Conservation (phyloP, 2,329 filamentous ascomycete genomes). For the Torrubiella hemipterigena region DNA sequence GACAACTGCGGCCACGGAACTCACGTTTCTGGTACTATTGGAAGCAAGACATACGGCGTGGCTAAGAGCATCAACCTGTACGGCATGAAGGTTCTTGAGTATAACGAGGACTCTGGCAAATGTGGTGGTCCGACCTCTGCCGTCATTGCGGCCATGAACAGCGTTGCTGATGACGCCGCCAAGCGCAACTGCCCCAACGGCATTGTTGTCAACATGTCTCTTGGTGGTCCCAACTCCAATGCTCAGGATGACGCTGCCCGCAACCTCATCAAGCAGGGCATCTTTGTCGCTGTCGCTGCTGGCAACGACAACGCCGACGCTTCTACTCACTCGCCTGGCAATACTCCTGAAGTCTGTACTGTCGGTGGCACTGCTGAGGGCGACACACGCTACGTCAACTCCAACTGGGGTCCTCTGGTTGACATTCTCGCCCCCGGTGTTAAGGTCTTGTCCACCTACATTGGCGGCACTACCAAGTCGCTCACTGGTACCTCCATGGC, state of each 20-base stretch:
- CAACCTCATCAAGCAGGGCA: slow-evolving; percentile 51
- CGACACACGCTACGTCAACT: slow-evolving; percentile 31
- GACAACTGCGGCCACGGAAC: slow-evolving; percentile 45
- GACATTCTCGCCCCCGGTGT: slow-evolving; percentile 38
- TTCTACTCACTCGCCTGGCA: slow-evolving; percentile 32
- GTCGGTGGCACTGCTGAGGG: slow-evolving; percentile 35
- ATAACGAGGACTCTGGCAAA: slow-evolving; percentile 6
- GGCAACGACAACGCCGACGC: slow-evolving; percentile 35
- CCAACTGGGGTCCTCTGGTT: slow-evolving; percentile 35
- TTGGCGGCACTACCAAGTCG: slow-evolving; percentile 18
- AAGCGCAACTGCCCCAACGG: slow-evolving; percentile 23
- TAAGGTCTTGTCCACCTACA: slow-evolving; percentile 29
- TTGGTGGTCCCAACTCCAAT: slow-evolving; percentile 48
- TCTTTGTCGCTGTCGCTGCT: slow-evolving; percentile 38
- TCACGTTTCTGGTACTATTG: slow-evolving; percentile 44
- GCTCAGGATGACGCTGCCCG: slow-evolving; percentile 79
- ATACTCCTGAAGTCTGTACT: slow-evolving; percentile 33
- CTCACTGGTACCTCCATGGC: slow-evolving; percentile 12
- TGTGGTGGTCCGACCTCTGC: slow-evolving; percentile 9
- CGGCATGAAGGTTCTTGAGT: slow-evolving; percentile 39
- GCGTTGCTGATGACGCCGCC: slow-evolving; percentile 22
- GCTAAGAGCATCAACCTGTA: slow-evolving; percentile 39
- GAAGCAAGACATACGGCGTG: slow-evolving; percentile 41
- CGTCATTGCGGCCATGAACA: slow-evolving; percentile 40
- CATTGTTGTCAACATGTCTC: slow-evolving; percentile 37